A percentile compares a stretch with the other conserved stretches of the same genome.
phyloP scores from a whole-genome alignment of 2,329 filamentous ascomycete genomes.

The Nemania sp. region DNA sequence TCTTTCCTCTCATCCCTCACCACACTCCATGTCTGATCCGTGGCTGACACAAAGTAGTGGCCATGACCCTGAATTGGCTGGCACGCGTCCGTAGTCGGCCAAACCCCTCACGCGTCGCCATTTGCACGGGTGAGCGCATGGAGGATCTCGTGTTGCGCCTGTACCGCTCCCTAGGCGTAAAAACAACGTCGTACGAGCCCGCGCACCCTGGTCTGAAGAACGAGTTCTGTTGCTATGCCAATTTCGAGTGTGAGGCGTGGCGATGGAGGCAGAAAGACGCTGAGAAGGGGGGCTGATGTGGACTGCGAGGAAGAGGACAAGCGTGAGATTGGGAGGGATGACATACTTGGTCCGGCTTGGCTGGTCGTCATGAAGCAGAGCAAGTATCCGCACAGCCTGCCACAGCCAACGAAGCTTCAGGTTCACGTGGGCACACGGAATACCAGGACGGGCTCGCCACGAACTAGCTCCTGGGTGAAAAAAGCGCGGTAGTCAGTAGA shows the following conservation, averaged over 20 bases:
- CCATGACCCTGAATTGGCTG: constrained; percentile 76
- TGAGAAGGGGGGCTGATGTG: background rate
- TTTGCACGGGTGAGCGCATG: constrained; percentile 81
- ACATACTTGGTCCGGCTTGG: too few relatives aligned
- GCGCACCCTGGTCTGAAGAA: constrained; percentile 77
- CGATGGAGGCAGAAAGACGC: constrained; percentile 34
- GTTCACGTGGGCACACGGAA: background rate
- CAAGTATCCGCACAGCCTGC: background rate
- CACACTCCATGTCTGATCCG: background rate
- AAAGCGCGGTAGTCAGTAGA: background rate
- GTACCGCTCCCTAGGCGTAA: constrained; percentile 65
- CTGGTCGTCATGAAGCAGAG: background rate
- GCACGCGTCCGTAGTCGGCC: constrained; percentile 45
- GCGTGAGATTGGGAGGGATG: background rate
- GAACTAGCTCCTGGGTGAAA: background rate
- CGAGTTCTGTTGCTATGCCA: constrained; percentile 79
- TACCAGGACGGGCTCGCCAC: background rate
- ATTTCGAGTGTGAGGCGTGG: constrained; percentile 67
- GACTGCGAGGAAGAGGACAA: background rate
- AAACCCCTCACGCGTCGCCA: constrained; percentile 52
- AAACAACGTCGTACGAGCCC: constrained; percentile 69
- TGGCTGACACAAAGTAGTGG: constrained; percentile 51
- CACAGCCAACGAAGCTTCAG: background rate
- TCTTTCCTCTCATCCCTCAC: background rate
- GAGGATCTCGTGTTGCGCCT: constrained; percentile 63